phyloP scores from a whole-genome alignment of 2,329 filamentous ascomycete species.

The Rhinocladiella mackenziei region DNA sequence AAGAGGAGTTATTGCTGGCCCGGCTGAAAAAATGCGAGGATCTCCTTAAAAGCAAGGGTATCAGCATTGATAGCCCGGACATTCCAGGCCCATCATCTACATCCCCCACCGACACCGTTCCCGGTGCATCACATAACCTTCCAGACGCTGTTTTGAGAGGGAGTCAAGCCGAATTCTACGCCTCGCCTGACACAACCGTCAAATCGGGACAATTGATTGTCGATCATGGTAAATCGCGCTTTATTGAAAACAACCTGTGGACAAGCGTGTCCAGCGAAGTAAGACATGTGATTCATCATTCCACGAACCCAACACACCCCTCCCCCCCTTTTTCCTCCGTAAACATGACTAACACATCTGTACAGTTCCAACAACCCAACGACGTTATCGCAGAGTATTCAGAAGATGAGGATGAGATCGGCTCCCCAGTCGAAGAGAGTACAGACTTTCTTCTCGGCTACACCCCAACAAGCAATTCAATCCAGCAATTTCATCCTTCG shows the following conservation, averaged over 20 bases:
- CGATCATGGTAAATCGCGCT: conserved; percentile 24
- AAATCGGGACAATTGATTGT: conserved; percentile 21
- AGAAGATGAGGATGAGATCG: conserved; percentile 28
- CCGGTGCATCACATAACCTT: background rate
- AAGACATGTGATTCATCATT: too few species aligned
- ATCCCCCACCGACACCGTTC: background rate
- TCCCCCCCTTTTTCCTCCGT: too few species aligned
- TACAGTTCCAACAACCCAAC: conserved; percentile 18
- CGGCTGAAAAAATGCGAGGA: conserved; percentile 28
- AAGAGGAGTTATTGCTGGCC: conserved; percentile 29
- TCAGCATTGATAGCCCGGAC: conserved; percentile 16
- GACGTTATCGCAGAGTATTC: conserved; percentile 27
- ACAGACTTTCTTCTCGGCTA: conserved; percentile 26
- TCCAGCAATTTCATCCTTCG: conserved; percentile 30
- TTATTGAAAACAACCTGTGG: conserved; percentile 30
- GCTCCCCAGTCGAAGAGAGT: conserved; percentile 19
- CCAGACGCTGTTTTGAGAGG: conserved; percentile 2
- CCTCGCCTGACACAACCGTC: background rate
- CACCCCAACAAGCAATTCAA: conserved; percentile 22
- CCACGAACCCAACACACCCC: too few species aligned
- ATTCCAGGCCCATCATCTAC: background rate
- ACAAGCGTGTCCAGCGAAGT: conserved; percentile 26
- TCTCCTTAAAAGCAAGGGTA: conserved; percentile 26
- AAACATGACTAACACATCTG: background rate
- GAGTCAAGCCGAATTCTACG: conserved; percentile 1